Percentiles rank a stretch among this genome's conserved stretches.
phyloP scores from a whole-genome alignment of 2,329 filamentous ascomycete species.

The Trichoderma endophyticum region DNA sequence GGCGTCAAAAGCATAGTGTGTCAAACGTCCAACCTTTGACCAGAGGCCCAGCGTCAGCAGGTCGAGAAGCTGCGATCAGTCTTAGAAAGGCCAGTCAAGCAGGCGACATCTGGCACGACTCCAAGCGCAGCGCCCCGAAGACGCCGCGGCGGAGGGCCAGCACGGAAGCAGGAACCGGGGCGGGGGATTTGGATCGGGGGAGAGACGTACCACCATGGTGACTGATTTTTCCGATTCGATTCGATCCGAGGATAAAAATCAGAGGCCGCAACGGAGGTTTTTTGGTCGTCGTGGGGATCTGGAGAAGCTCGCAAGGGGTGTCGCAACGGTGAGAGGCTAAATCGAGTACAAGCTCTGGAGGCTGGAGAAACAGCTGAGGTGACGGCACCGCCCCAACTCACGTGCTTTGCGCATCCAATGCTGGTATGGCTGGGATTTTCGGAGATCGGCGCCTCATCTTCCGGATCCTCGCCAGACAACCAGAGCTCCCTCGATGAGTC shows the following conservation, averaged over 20 bases:
- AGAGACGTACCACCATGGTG: constrained; percentile 35
- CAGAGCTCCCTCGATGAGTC: not conserved
- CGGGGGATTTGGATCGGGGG: not conserved
- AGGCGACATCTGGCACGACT: constrained; percentile 20
- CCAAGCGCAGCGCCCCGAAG: constrained; percentile 22
- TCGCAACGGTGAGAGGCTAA: constrained; percentile 19
- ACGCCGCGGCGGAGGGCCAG: not conserved
- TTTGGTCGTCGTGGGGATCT: not conserved
- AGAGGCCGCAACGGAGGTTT: not conserved
- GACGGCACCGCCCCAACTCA: constrained; percentile 14
- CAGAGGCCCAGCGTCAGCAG: constrained; percentile 66
- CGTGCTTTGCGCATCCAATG: not conserved
- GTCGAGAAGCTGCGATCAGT: constrained; percentile 55
- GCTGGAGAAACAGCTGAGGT: constrained; percentile 18
- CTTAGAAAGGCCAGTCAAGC: constrained; percentile 34
- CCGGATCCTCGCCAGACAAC: not conserved
- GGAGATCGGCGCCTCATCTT: constrained; percentile 3
- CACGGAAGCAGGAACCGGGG: constrained; percentile 15
- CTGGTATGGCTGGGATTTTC: not conserved
- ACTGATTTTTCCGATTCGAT: constrained; percentile 14
- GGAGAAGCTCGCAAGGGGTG: constrained; percentile 6
- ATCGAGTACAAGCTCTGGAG: constrained; percentile 1
- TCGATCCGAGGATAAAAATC: not conserved
- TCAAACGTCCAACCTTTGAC: constrained; percentile 84
- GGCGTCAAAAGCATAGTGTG: constrained; percentile 95